These are phyloP conservation scores for Termitomyces sp. DNA, from an alignment of 768 basidiomycete species.

Conservation along the genomic window DNA sequence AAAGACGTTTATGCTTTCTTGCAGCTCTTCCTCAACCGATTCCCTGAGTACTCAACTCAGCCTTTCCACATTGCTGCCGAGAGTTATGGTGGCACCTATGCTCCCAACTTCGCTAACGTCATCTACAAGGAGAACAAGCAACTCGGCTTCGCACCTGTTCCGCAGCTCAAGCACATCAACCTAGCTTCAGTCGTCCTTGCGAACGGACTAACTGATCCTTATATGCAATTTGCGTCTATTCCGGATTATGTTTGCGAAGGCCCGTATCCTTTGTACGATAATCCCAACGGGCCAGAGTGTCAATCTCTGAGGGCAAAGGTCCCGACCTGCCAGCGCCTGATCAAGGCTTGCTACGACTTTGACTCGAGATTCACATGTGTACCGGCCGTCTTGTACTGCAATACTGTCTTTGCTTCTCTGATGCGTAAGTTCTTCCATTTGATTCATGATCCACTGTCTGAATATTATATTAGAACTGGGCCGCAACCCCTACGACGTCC, in stretches of 20 bases:
- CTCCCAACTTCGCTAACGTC: constrained; percentile 80
- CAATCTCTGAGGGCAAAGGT: constrained; percentile 56
- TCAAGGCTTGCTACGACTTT: constrained; percentile 65
- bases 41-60: constrained; percentile 62
- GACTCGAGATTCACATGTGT: constrained; percentile 62
- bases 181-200: constrained; percentile 82
- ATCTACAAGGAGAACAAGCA: constrained; percentile 78
- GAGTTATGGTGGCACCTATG: constrained; percentile 77
- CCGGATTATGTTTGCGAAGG: constrained; percentile 84
- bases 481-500: constrained; percentile 87
- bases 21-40: constrained; percentile 74
- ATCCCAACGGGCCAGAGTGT: constrained; percentile 65
- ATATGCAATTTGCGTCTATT: constrained; percentile 73
- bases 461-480: constrained; percentile 47
- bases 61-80: constrained; percentile 83
- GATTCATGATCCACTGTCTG: neutral
- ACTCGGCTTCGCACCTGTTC: constrained; percentile 37
- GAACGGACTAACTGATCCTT: constrained; percentile 85
- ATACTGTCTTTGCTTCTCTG: constrained; percentile 65
- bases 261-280: constrained; percentile 77
- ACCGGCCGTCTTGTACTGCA: constrained; percentile 79
- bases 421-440: constrained; percentile 46
- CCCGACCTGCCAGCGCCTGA: constrained; percentile 70
- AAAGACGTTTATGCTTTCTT: constrained; percentile 88
- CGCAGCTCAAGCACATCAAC: constrained; percentile 68